Base-by-base conservation (phyloP, 2,329 filamentous ascomycete species). In the Lecanicillium sp. region DNA sequence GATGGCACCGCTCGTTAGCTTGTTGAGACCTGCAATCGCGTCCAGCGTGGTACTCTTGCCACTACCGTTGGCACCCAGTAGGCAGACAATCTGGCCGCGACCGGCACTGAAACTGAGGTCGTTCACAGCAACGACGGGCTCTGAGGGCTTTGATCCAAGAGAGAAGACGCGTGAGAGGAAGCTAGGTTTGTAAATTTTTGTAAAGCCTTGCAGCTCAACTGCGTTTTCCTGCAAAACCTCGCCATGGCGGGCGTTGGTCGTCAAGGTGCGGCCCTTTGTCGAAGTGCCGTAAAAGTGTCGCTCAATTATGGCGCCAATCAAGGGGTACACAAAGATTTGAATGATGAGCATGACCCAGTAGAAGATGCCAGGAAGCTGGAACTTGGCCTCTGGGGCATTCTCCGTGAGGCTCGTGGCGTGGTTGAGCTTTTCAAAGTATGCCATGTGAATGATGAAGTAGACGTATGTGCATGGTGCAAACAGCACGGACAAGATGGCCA, bases 1-100 rank as follows among this genome's bases (percentile, higher is more conserved):
- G 47, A 96, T 92, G 3, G 71, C 71, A 3, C 89, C 89, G 42
- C 74, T 78, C 0, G 85, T 87, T 17, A 90, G 71, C 32, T 77
- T 84, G 49, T 82, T 87, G 36, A 90, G 73, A 3, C 89, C 89
- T 10, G 87, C 84, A 46, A 96, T 89, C 5, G 84, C 83, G 53
- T 95, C 87, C 4, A 96, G 71, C 0, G 88, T 94, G 0, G 89
- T 95, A 39, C 81, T 88, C 58, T 96, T 96, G 27, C 89, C 89
- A 49, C 81, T 87, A 14, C 89, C 89, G 55, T 96, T 96, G 5
- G 88, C 87, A 28, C 89, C 89, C 0, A 96, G 72, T 0, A 96
- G 68, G 2, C 89, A 85, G 54, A 94, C 74, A 37, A 96, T 94
- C 50, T 94, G 82, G 1, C 89, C 89, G 46, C 79, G 77, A 4